A percentile compares a stretch with the other conserved stretches of the same genome.
phyloP scores from a whole-genome alignment of 768 basidiomycete species.

The Russula sp. region DNA sequence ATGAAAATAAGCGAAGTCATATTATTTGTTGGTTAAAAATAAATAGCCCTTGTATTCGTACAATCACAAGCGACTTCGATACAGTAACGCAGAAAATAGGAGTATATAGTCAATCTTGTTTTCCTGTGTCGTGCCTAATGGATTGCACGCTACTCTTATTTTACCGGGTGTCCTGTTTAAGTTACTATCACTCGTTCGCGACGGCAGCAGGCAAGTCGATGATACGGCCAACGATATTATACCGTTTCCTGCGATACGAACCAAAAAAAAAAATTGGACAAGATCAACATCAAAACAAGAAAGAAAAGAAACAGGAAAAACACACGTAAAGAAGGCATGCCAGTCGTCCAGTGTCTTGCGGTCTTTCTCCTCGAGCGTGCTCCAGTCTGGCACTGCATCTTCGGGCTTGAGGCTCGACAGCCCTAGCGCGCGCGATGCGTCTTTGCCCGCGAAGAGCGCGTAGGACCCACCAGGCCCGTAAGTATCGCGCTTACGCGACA shows the following conservation, averaged over 20 bases:
- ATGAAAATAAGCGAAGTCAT: neutral
- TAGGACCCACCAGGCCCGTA: slow-evolving; percentile 82
- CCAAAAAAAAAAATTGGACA: neutral
- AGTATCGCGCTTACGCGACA: slow-evolving; percentile 75
- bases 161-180: neutral
- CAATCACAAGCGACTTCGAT: neutral
- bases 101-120: neutral
- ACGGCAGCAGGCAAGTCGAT: slow-evolving; percentile 44
- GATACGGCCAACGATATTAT: slow-evolving; percentile 80
- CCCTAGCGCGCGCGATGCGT: slow-evolving; percentile 84
- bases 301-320: slow-evolving; percentile 24
- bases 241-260: slow-evolving; percentile 56
- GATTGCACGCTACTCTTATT: neutral
- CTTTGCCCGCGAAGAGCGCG: slow-evolving; percentile 88
- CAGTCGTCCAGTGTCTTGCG: slow-evolving; percentile 82
- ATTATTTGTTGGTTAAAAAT: neutral
- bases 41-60: neutral
- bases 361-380: slow-evolving; percentile 62
- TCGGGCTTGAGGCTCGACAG: slow-evolving; percentile 82
- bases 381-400: slow-evolving; percentile 87
- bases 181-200: slow-evolving; percentile 27
- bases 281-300: neutral
- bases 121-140: neutral
- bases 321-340: slow-evolving; percentile 82
- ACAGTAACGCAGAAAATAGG: neutral